phyloP scores from a whole-genome alignment of 1,139 yeast species.

The Yamadazyma jaroonii region DNA sequence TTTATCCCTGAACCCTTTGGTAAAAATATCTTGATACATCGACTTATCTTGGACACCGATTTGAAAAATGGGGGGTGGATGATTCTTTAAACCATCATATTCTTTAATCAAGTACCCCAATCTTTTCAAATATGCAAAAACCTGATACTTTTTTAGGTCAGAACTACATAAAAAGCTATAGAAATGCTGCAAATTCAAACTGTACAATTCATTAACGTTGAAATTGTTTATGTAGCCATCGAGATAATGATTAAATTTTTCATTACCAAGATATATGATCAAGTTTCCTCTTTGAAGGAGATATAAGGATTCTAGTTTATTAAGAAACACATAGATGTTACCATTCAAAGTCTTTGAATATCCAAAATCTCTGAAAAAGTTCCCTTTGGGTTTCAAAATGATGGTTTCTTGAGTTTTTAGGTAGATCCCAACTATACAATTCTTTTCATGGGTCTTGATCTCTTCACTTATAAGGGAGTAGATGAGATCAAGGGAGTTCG shows the following conservation, averaged over 20 bases:
- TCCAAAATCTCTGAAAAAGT: slow-evolving; percentile 75
- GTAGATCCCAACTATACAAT: slow-evolving; percentile 48
- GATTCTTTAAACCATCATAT: slow-evolving; percentile 12
- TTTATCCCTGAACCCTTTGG: slow-evolving; percentile 11
- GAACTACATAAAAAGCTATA: slow-evolving; percentile 40
- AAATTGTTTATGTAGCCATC: slow-evolving; percentile 12
- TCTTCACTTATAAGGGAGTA: slow-evolving; percentile 59
- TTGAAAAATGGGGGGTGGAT: neutral
- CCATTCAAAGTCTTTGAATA: slow-evolving; percentile 1
- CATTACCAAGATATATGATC: slow-evolving; percentile 44
- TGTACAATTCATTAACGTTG: slow-evolving; percentile 20
- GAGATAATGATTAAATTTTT: slow-evolving; percentile 16
- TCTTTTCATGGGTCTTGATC: slow-evolving; percentile 58
- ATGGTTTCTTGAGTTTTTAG: slow-evolving; percentile 29
- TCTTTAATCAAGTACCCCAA: slow-evolving; percentile 70
- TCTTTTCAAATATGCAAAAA: slow-evolving; percentile 73
- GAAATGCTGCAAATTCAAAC: slow-evolving; percentile 63
- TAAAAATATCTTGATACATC: neutral
- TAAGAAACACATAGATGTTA: slow-evolving; percentile 42
- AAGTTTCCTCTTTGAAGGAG: slow-evolving; percentile 82
- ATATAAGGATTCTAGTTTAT: slow-evolving; percentile 69
- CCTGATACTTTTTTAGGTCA: slow-evolving; percentile 56
- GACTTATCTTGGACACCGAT: slow-evolving; percentile 9
- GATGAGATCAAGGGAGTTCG: slow-evolving; percentile 67
- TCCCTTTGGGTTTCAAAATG: slow-evolving; percentile 66